Evolutionary conservation across 1,284 basidiomycete genomes (phyloP).

Genomic region (Kwoniella shivajii): DNA sequence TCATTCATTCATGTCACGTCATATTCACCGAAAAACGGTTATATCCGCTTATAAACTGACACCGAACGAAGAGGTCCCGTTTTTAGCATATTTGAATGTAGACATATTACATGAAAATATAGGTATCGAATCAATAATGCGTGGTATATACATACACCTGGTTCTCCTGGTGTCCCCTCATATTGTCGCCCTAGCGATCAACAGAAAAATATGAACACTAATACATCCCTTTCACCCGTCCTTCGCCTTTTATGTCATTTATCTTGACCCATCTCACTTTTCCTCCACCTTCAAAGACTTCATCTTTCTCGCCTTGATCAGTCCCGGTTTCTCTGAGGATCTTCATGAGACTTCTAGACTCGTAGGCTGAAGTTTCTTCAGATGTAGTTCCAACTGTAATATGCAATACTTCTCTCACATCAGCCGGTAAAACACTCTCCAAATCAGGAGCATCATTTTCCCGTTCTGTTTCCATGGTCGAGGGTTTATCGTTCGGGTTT

Average conservation of each 20-base stretch:
- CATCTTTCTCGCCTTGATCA: conserved; percentile 31
- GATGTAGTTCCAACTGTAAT: conserved; percentile 81
- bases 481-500: conserved; percentile 3
- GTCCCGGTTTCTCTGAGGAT: conserved; percentile 29
- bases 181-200: background rate
- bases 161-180: too few relatives aligned
- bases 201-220: conserved; percentile 20
- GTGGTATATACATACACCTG: too few relatives aligned
- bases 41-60: too few relatives aligned
- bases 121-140: too few relatives aligned
- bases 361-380: conserved; percentile 64
- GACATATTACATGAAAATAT: too few relatives aligned
- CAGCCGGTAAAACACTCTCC: conserved; percentile 55
- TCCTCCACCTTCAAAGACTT: conserved; percentile 38
- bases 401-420: conserved; percentile 65
- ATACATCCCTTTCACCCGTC: conserved; percentile 40
- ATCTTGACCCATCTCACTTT: conserved; percentile 35
- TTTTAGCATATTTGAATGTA: too few relatives aligned
- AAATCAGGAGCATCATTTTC: conserved; percentile 7
- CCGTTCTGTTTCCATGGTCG: background rate
- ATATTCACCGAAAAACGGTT: too few relatives aligned
- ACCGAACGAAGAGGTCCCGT: too few relatives aligned
- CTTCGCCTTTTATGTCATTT: conserved; percentile 25
- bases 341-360: conserved; percentile 54
- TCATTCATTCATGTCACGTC: too few relatives aligned